Conservation (phyloP, 1,284 basidiomycete genomes). For the Cutaneotrichosporon spelunceum region DNA sequence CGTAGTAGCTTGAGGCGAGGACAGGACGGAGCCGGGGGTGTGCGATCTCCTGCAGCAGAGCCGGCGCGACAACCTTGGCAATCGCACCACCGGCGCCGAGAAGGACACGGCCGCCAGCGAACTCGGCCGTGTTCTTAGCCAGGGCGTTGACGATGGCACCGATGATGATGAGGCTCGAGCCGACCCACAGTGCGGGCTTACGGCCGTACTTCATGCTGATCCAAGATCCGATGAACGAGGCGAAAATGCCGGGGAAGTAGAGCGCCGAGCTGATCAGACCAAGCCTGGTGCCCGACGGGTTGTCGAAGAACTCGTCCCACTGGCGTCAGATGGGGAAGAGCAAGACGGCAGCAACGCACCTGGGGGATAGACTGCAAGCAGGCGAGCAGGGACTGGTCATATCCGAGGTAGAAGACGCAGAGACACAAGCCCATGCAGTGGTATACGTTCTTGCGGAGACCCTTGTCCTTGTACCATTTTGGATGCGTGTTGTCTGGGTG, state of each 20-base stretch:
- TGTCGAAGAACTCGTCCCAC: neutral
- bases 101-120: neutral
- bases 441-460: neutral
- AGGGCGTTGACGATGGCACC: neutral
- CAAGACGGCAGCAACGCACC: neutral
- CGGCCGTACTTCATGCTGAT: neutral
- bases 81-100: neutral
- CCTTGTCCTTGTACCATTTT: neutral
- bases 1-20: constrained; percentile 69
- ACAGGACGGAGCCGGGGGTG: constrained; percentile 70
- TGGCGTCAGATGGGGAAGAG: neutral
- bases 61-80: neutral
- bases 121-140: neutral
- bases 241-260: neutral
- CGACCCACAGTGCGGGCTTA: neutral
- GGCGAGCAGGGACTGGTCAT: neutral
- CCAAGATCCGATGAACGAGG: constrained; percentile 38
- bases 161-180: neutral
- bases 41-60: constrained; percentile 70
- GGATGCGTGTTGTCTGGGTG: neutral
- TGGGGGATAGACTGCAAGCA: neutral
- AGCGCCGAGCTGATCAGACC: neutral
- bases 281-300: neutral
- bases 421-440: neutral
- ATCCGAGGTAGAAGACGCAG: neutral